A percentile compares a stretch with the other conserved stretches of the same genome.
Evolutionary conservation across 257 asterid genomes (phyloP).

Genomic region (Marsdenia floribunda): DNA sequence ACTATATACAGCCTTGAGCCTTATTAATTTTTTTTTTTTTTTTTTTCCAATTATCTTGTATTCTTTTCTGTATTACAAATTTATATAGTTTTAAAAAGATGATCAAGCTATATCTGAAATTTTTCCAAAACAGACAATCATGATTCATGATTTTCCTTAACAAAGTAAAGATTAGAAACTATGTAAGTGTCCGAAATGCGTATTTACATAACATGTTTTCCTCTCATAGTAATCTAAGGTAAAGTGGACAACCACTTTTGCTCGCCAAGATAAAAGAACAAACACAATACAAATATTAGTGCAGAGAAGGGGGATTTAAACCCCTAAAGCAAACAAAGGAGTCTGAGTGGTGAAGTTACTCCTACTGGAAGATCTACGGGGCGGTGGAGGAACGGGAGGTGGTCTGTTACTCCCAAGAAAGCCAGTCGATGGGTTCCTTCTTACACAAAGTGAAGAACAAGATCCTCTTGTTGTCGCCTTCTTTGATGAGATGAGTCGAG

Average conservation of each 20-base stretch:
- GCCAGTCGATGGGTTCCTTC: constrained; percentile 20
- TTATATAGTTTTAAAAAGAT: too few species aligned
- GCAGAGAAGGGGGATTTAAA: constrained; percentile 8
- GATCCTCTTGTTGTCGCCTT: constrained; percentile 20
- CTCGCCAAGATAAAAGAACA: neutral
- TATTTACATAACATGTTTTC: too few species aligned
- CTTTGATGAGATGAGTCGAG: constrained; percentile 28
- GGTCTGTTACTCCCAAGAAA: constrained; percentile 30
- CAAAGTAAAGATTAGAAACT: too few species aligned
- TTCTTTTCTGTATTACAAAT: too few species aligned
- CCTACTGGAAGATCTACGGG: constrained; percentile 27
- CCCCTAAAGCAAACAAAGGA: constrained; percentile 34
- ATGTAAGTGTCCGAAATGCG: too few species aligned
- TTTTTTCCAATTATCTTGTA: too few species aligned
- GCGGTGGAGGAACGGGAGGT: constrained; percentile 25
- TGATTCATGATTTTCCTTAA: too few species aligned
- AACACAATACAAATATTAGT: neutral
- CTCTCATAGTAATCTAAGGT: neutral
- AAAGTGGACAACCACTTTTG: neutral
- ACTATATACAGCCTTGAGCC: too few species aligned
- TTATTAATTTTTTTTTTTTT: too few species aligned
- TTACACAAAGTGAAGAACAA: constrained; percentile 26
- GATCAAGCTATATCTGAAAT: too few species aligned
- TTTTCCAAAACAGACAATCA: too few species aligned
- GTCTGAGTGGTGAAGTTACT: constrained; percentile 27